phyloP scores from a whole-genome alignment of 1,139 yeast species.

The Suhomyces maxii region DNA sequence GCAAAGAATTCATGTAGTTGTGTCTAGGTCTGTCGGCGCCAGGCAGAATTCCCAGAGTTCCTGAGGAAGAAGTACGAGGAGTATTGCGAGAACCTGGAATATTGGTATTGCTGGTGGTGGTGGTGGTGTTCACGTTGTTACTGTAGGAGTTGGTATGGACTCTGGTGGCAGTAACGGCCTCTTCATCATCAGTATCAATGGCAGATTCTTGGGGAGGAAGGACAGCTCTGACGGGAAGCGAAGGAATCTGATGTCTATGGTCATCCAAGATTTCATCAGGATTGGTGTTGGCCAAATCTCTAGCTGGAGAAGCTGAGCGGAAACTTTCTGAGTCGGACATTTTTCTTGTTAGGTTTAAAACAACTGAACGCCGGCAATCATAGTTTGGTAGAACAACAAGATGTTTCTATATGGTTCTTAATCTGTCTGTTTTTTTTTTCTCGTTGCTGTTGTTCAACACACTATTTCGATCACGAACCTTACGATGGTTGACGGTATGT shows the following conservation, averaged over 20 bases:
- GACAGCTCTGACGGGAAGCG: constrained; percentile 36
- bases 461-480: no score
- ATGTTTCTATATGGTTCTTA: no score
- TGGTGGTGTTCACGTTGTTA: neutral
- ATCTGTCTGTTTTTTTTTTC: no score
- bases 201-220: constrained; percentile 8
- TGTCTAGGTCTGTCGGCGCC: constrained; percentile 4
- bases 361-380: constrained; percentile 1
- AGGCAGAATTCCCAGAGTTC: neutral
- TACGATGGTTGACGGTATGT: no score
- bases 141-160: neutral
- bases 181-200: constrained; percentile 12
- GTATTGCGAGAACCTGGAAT: neutral
- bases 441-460: no score
- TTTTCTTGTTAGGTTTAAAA: constrained; percentile 1
- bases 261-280: constrained; percentile 56
- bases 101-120: constrained; percentile 8
- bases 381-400: neutral
- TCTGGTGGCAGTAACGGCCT: constrained; percentile 31
- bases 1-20: constrained; percentile 13
- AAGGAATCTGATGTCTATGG: constrained; percentile 53
- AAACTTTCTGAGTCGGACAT: constrained; percentile 53
- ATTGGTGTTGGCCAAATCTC: constrained; percentile 26
- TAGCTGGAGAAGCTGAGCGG: constrained; percentile 34
- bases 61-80: neutral